These are phyloP conservation scores for Glycine soja DNA, from an alignment of 306 rosid species.

Conservation along the genomic window DNA sequence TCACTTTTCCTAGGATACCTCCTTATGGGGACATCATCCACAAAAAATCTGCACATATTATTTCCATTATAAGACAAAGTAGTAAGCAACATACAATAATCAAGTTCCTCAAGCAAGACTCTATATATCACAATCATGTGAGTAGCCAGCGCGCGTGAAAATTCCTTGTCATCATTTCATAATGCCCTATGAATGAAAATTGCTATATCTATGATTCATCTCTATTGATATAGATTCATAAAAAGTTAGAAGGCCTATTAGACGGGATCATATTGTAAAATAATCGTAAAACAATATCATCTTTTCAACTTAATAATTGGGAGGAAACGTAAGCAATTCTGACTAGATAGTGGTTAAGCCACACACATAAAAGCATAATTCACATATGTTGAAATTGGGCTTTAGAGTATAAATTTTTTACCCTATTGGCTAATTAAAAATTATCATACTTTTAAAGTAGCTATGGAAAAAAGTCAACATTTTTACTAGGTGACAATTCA, in stretches of 20 bases:
- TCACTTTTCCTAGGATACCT: slow-evolving; percentile 75
- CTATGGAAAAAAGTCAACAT: neutral
- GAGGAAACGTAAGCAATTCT: neutral
- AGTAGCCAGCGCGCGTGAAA: neutral
- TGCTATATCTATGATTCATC: neutral
- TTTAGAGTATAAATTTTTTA: neutral
- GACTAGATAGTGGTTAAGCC: neutral
- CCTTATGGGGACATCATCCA: slow-evolving; percentile 90
- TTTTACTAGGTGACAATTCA: too few relatives aligned
- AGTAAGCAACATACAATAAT: neutral
- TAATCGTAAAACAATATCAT: neutral
- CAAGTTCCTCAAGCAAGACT: too few relatives aligned
- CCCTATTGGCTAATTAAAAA: neutral
- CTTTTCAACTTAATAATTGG: slow-evolving; percentile 37
- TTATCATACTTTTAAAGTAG: neutral
- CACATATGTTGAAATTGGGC: neutral
- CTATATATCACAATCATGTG: too few relatives aligned
- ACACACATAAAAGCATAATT: neutral
- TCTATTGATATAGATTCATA: neutral
- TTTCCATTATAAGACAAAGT: slow-evolving; percentile 44
- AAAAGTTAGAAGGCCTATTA: slow-evolving; percentile 6
- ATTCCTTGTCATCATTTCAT: neutral
- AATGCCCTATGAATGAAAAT: slow-evolving; percentile 7
- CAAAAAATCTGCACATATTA: slow-evolving; percentile 66
- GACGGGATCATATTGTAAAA: slow-evolving; percentile 6